Conservation (phyloP, 202 grass and related monocot genomes). For the Dendrocalamus latiflorus region DNA sequence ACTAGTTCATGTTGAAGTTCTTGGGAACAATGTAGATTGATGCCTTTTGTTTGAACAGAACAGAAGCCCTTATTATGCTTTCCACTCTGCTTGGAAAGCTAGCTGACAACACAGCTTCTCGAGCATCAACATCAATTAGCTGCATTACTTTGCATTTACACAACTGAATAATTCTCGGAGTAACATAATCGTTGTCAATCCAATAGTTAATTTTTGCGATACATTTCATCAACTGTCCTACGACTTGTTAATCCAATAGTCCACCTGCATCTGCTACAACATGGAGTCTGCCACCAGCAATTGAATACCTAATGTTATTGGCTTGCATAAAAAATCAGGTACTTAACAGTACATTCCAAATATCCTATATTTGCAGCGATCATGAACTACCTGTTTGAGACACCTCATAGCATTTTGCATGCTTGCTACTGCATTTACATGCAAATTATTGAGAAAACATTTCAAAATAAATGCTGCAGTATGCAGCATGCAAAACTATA, state of each 20-base stretch:
- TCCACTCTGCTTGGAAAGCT: background rate
- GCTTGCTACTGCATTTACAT: background rate
- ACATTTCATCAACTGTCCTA: background rate
- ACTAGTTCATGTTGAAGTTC: background rate
- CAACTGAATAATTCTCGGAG: background rate
- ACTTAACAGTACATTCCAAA: background rate
- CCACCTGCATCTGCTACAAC: background rate
- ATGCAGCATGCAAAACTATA: background rate
- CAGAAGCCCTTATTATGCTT: background rate
- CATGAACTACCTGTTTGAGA: background rate
- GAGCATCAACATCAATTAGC: background rate
- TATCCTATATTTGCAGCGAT: background rate
- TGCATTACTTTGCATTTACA: background rate
- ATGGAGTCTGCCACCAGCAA: background rate
- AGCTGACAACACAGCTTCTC: background rate
- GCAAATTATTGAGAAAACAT: background rate
- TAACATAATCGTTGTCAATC: background rate
- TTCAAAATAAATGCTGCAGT: background rate
- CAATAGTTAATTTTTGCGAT: background rate
- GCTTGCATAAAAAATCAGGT: background rate
- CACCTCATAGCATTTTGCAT: background rate
- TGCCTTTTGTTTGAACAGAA: background rate
- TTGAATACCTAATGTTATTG: background rate
- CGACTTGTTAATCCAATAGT: background rate
- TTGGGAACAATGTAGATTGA: background rate